phyloP scores from a whole-genome alignment of 2,329 filamentous ascomycete genomes.

The Trichophyton equinum region DNA sequence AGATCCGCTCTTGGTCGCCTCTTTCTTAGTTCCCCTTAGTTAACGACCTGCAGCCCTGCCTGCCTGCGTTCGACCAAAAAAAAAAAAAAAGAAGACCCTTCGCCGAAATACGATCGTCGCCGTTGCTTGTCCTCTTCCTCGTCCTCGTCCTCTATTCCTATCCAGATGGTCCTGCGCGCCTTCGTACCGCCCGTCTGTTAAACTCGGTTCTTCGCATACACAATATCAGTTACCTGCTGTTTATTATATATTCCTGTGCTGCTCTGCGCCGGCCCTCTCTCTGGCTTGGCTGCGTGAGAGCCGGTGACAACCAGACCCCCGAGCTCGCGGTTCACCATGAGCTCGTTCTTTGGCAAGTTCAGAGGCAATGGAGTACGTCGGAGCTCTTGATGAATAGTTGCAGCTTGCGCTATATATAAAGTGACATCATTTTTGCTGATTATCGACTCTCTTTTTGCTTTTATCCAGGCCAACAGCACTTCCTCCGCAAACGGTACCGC shows the following conservation, averaged over 20 bases:
- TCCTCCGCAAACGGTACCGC: conserved; percentile 36
- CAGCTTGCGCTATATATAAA: conserved; percentile 2
- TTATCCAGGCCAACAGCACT: conserved; percentile 29
- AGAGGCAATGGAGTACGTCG: conserved; percentile 27
- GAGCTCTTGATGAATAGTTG: conserved; percentile 10
- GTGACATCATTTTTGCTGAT: no score
- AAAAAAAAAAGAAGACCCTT: no score
- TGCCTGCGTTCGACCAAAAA: no score
- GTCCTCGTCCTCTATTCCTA: background rate
- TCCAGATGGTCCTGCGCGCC: background rate
- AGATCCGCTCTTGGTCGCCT: conserved; percentile 4
- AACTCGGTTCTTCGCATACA: background rate
- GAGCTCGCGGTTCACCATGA: conserved; percentile 19
- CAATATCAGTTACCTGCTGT: background rate
- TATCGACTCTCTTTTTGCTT: conserved; percentile 6
- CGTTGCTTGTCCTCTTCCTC: no score
- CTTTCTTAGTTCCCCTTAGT: no score
- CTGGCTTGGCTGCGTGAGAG: conserved; percentile 8
- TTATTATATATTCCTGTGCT: conserved; percentile 6
- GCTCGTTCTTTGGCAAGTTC: conserved; percentile 30
- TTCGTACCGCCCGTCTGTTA: background rate
- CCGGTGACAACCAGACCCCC: background rate
- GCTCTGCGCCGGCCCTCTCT: conserved; percentile 12
- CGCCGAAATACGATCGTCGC: no score
- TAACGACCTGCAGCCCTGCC: no score